Percentiles rank a stretch among this genome's conserved stretches.
These are phyloP conservation scores for Alternaria postmessia DNA, from an alignment of 2,329 filamentous ascomycete species.

Conservation along the genomic window DNA sequence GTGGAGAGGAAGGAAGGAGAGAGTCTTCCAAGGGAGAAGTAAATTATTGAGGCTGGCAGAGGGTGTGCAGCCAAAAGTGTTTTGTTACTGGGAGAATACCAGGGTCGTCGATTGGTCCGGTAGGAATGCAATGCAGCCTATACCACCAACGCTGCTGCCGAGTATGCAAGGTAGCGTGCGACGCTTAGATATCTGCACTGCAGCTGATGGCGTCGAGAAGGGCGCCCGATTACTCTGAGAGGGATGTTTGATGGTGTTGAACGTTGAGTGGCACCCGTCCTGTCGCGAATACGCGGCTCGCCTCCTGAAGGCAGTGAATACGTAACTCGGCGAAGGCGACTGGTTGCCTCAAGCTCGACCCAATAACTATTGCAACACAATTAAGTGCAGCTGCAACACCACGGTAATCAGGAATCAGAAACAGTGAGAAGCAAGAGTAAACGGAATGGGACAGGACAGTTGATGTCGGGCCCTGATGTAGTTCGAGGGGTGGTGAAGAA, in stretches of 20 bases:
- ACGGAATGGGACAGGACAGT: slow-evolving; percentile 18
- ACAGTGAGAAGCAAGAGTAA: slow-evolving; percentile 10
- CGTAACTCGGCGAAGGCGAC: slow-evolving; percentile 37
- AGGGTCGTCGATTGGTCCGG: slow-evolving; percentile 46
- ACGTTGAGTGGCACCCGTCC: slow-evolving; percentile 26
- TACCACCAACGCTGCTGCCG: slow-evolving; percentile 38
- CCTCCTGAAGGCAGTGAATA: slow-evolving; percentile 43
- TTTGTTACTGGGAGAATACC: slow-evolving; percentile 43
- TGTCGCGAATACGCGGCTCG: slow-evolving; percentile 29
- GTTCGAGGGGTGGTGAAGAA: slow-evolving; percentile 32
- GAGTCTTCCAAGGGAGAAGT: slow-evolving; percentile 17
- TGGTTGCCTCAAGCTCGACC: slow-evolving; percentile 27
- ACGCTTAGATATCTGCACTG: slow-evolving; percentile 39
- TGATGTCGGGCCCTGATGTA: slow-evolving; percentile 33
- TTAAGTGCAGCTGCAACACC: slow-evolving; percentile 27
- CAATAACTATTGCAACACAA: slow-evolving; percentile 27
- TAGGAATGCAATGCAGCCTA: slow-evolving; percentile 46
- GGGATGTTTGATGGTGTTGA: slow-evolving; percentile 18
- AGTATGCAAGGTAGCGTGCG: slow-evolving; percentile 46
- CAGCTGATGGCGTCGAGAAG: slow-evolving; percentile 19
- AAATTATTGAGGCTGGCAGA: slow-evolving; percentile 40
- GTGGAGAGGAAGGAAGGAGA: slow-evolving; percentile 8
- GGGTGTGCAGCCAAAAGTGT: slow-evolving; percentile 35
- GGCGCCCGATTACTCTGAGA: slow-evolving; percentile 24
- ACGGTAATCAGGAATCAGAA: slow-evolving; percentile 11